These are phyloP conservation scores for Trichosporon sp. DNA, from an alignment of 1,284 basidiomycete species.

Conservation along the genomic window DNA sequence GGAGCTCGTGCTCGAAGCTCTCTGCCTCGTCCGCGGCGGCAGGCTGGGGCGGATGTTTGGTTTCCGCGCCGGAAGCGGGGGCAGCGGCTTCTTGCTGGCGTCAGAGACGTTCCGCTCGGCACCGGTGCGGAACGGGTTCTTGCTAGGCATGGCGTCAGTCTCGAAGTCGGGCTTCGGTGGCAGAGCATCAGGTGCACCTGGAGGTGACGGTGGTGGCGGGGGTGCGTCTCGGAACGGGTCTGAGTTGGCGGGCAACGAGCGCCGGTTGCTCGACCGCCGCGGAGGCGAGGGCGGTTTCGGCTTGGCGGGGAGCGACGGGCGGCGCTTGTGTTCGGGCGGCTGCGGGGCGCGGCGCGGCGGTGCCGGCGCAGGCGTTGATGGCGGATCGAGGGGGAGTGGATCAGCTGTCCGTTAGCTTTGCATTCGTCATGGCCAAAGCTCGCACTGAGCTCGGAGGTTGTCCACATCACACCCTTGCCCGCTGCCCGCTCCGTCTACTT, in stretches of 20 bases:
- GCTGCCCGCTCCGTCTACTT: conserved; percentile 1
- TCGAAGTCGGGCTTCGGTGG: not conserved
- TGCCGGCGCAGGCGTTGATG: conserved; percentile 9
- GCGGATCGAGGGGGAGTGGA: conserved; percentile 31
- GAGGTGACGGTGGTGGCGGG: not conserved
- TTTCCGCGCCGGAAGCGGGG: conserved; percentile 34
- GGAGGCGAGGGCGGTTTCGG: conserved; percentile 21
- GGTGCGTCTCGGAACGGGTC: conserved; percentile 32
- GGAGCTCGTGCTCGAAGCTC: conserved; percentile 6
- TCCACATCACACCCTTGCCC: not conserved
- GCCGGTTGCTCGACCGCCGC: conserved; percentile 7
- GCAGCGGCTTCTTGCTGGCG: conserved; percentile 2
- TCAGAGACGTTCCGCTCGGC: not conserved
- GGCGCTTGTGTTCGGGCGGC: not conserved
- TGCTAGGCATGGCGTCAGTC: conserved; percentile 21
- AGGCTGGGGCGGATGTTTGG: conserved; percentile 24
- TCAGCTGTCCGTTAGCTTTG: conserved; percentile 29
- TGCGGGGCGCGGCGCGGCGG: conserved; percentile 26
- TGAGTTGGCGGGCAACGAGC: conserved; percentile 15
- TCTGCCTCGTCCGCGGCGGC: conserved; percentile 3
- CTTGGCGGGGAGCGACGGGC: not conserved
- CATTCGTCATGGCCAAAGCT: too few relatives aligned
- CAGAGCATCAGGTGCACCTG: not conserved
- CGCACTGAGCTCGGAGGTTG: not conserved
- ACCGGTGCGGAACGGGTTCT: conserved; percentile 28